These are phyloP conservation scores for Aspergillus sp. DNA, from an alignment of 2,329 filamentous ascomycete species.

Conservation along the genomic window DNA sequence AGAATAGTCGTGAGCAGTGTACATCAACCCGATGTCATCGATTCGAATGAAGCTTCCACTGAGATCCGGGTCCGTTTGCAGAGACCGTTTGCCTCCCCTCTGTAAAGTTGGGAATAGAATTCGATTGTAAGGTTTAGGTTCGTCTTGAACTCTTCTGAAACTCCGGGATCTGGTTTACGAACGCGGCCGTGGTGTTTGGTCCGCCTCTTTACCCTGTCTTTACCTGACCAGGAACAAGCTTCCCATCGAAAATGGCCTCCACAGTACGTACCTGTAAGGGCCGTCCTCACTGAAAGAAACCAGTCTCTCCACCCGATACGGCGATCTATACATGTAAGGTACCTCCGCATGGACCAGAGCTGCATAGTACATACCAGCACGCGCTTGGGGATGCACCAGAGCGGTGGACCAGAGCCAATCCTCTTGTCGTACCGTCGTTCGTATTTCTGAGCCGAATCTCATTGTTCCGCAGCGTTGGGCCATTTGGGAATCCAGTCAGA, in stretches of 20 bases:
- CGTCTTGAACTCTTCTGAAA: constrained; percentile 4
- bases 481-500: constrained; percentile 2
- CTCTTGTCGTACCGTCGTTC: not conserved
- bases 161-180: constrained; percentile 1
- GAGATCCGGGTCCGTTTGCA: constrained; percentile 11
- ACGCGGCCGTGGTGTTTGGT: constrained; percentile 4
- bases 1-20: not conserved
- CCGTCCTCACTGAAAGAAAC: not conserved
- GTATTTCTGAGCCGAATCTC: constrained; percentile 1
- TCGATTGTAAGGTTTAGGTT: constrained; percentile 2
- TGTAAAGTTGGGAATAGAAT: constrained; percentile 1
- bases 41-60: constrained; percentile 12
- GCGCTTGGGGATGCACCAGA: not conserved
- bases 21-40: constrained; percentile 11
- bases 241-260: not conserved
- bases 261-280: not conserved
- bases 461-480: constrained; percentile 3
- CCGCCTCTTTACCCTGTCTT: not conserved
- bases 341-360: constrained; percentile 13
- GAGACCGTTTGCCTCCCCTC: not conserved
- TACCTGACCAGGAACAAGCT: constrained; percentile 13
- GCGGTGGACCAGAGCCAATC: not conserved
- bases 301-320: not conserved
- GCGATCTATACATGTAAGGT: constrained; percentile 14
- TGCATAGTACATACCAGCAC: constrained; percentile 1